These are phyloP conservation scores for Magnolia changhungtana DNA, from an alignment of 164 flowering plant genomes.

Conservation along the genomic window DNA sequence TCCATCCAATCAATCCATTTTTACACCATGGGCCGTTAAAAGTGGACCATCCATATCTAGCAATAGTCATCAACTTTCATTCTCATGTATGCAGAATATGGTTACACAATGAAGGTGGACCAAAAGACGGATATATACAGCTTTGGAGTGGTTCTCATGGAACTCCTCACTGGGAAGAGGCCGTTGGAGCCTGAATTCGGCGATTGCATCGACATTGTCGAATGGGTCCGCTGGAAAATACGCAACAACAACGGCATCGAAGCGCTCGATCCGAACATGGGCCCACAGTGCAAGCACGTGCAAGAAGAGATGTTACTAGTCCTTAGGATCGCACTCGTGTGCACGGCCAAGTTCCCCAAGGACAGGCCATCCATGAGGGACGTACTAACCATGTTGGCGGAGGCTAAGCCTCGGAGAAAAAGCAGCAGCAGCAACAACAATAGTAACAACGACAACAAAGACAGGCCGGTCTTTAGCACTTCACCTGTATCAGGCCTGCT, in stretches of 20 bases:
- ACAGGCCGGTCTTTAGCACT: conserved; percentile 56
- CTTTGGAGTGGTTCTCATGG: conserved; percentile 83
- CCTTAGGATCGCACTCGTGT: conserved; percentile 76
- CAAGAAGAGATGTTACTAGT: conserved; percentile 94
- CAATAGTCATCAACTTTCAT: background rate
- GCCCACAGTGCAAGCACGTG: conserved; percentile 55
- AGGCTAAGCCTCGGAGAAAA: conserved; percentile 90
- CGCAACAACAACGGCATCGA: conserved; percentile 48
- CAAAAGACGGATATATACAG: conserved; percentile 94
- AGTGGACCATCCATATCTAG: background rate
- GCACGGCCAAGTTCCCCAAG: conserved; percentile 86
- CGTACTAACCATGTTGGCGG: conserved; percentile 82
- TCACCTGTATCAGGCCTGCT: conserved; percentile 66
- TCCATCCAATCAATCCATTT: too few species aligned
- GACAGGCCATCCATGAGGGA: conserved; percentile 98
- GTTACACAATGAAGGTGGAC: conserved; percentile 86
- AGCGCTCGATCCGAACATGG: conserved; percentile 62
- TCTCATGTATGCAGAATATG: conserved; percentile 58
- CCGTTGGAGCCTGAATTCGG: conserved; percentile 78
- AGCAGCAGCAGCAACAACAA: conserved; percentile 46
- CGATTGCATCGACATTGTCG: conserved; percentile 67
- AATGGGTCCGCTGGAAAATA: conserved; percentile 65
- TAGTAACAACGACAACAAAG: conserved; percentile 32
- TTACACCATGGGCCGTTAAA: too few species aligned
- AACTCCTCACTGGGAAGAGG: conserved; percentile 71